Conservation (phyloP, 768 basidiomycete genomes). For the Leccinum uliginosum region DNA sequence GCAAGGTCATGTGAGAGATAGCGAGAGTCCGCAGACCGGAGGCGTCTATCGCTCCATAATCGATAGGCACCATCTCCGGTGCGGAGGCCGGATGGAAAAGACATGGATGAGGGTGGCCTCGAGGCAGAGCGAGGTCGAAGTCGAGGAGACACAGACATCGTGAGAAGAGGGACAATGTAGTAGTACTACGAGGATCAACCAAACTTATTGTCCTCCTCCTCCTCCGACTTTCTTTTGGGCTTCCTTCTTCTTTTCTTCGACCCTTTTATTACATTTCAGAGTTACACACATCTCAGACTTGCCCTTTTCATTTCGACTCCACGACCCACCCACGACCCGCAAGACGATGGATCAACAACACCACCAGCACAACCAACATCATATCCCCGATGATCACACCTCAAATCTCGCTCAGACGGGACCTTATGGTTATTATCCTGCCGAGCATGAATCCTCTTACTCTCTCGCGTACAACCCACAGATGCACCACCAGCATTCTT, state of each 20-base stretch:
- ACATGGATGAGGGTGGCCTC: conserved; percentile 17
- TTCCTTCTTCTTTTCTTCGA: conserved; percentile 34
- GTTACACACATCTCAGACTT: conserved; percentile 31
- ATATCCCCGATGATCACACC: conserved; percentile 48
- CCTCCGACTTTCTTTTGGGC: conserved; percentile 24
- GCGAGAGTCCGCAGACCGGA: not conserved
- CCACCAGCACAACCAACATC: conserved; percentile 38
- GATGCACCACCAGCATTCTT: conserved; percentile 40
- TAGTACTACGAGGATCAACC: conserved; percentile 24
- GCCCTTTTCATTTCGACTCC: conserved; percentile 33
- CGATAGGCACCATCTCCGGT: conserved; percentile 15
- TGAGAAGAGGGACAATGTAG: conserved; percentile 20
- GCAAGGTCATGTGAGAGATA: conserved; percentile 1
- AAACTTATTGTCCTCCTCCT: conserved; percentile 21
- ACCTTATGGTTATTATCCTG: conserved; percentile 48
- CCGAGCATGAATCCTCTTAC: conserved; percentile 55
- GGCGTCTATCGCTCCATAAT: conserved; percentile 2
- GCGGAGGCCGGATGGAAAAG: conserved; percentile 3
- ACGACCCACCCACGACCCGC: conserved; percentile 34
- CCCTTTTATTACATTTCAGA: conserved; percentile 30
- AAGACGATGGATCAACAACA: conserved; percentile 41
- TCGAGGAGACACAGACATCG: conserved; percentile 10
- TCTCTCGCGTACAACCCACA: conserved; percentile 50
- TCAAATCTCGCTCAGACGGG: conserved; percentile 36
- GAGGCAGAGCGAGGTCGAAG: conserved; percentile 16